Evolutionary conservation across 1,284 basidiomycete species (phyloP), one percentile per base, ranked within the genome.

Genomic region (Apiotrichum gamsii): DNA sequence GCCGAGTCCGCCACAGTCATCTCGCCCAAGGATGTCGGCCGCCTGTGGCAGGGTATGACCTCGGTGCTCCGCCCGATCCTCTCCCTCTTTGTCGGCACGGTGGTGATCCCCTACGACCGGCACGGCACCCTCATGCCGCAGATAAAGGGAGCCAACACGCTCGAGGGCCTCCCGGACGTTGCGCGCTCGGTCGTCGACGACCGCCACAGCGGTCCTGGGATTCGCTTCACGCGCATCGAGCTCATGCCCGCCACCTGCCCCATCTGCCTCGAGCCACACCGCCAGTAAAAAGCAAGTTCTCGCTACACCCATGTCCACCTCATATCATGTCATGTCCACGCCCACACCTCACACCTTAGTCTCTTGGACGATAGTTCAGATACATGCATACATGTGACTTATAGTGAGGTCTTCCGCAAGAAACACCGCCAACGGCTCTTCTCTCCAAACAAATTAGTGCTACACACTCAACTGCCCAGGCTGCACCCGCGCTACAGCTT

Each of bases 401-500:
- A 9, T 18, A 14, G 5, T 5, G 8, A 29, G 8, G 28, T 8
- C 8, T 8, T 8, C 8, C n/a, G 30, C 15, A n/a, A 31, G 5
- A 31, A 31, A 31, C 8, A 31, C 30, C 8, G 8, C 10, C 19
- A 5, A 10, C 19, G 9, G 8, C 19, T 11, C 34, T 16, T 4
- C 13, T 4, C 5, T 11, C n/a, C n/a, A n/a, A n/a, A n/a, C n/a
- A n/a, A n/a, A n/a, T n/a, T n/a, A n/a, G n/a, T n/a, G n/a, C n/a
- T n/a, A n/a, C n/a, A n/a, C n/a, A n/a, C n/a, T n/a, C n/a, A n/a
- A n/a, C n/a, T n/a, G n/a, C n/a, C n/a, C n/a, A n/a, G n/a, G n/a
- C n/a, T n/a, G n/a, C n/a, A n/a, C n/a, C n/a, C 25, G 39, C 24
- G 20, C 34, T 50, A 54, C 32, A 59, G 46, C 49, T 46, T 56